Evolutionary conservation across 2,329 filamentous ascomycete genomes (phyloP).

Genomic region (Alternaria novae-zelandiae): DNA sequence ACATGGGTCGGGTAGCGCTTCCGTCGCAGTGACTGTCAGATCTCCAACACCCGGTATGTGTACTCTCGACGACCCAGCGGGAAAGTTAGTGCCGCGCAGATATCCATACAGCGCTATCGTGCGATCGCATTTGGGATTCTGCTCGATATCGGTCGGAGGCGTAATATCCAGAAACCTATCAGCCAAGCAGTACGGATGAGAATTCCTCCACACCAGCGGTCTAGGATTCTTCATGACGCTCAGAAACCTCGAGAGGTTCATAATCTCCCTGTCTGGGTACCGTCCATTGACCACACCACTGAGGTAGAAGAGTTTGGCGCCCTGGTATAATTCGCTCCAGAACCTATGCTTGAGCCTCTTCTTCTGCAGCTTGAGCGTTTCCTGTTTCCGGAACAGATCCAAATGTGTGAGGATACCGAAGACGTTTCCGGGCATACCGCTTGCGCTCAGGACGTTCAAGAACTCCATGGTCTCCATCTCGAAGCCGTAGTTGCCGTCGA

Average conservation of each 20-base stretch:
- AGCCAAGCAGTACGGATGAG: constrained; percentile 90
- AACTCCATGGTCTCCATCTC: constrained; percentile 99
- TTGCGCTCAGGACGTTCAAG: constrained; percentile 88
- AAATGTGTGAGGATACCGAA: constrained; percentile 97
- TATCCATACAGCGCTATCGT: constrained; percentile 93
- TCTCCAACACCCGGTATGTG: constrained; percentile 94
- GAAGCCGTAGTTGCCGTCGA: constrained; percentile 97
- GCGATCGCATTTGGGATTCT: constrained; percentile 86
- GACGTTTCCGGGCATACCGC: constrained; percentile 97
- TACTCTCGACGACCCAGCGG: constrained; percentile 81
- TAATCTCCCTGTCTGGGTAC: constrained; percentile 94
- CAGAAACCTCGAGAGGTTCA: constrained; percentile 93
- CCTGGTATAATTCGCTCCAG: constrained; percentile 96
- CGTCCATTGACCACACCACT: constrained; percentile 95
- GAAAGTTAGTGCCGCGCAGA: constrained; percentile 91
- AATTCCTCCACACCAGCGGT: constrained; percentile 95
- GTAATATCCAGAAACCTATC: constrained; percentile 97
- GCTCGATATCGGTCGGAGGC: constrained; percentile 87
- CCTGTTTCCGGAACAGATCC: constrained; percentile 93
- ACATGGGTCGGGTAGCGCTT: constrained; percentile 90
- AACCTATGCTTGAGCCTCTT: constrained; percentile 94
- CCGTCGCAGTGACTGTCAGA: constrained; percentile 80
- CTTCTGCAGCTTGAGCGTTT: constrained; percentile 89
- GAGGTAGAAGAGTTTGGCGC: constrained; percentile 95
- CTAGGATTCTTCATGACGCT: constrained; percentile 99